A percentile compares a stretch with the other conserved stretches of the same genome.
Evolutionary conservation across 1,139 yeast genomes (phyloP).

Genomic region (Schwanniomyces etchellsii): DNA sequence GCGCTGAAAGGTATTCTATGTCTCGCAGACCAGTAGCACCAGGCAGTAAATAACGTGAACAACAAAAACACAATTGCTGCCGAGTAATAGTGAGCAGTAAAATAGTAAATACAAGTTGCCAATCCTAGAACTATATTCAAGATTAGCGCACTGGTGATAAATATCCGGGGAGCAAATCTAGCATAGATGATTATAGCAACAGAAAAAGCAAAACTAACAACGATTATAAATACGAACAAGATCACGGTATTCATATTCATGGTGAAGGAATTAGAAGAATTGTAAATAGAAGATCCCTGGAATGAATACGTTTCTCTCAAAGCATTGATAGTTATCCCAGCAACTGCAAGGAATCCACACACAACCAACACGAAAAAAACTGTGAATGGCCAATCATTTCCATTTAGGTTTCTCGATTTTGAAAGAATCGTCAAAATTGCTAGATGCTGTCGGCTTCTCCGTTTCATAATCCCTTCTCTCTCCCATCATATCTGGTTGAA

Average conservation of each 20-base stretch:
- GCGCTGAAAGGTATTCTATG: conserved; percentile 70
- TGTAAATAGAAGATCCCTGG: conserved; percentile 66
- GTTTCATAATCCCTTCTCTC: conserved; percentile 12
- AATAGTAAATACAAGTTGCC: conserved; percentile 71
- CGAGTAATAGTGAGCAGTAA: conserved; percentile 59
- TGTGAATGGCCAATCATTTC: conserved; percentile 72
- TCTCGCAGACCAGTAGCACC: conserved; percentile 71
- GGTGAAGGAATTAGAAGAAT: conserved; percentile 47
- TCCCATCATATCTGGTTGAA: conserved; percentile 18
- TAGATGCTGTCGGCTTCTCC: conserved; percentile 31
- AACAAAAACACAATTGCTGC: conserved; percentile 74
- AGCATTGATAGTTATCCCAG: conserved; percentile 63
- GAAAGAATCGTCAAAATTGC: conserved; percentile 59
- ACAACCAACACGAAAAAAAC: conserved; percentile 56
- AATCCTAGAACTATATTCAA: conserved; percentile 64
- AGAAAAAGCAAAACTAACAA: conserved; percentile 57
- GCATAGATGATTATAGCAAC: conserved; percentile 54
- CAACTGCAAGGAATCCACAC: conserved; percentile 66
- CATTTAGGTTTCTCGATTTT: conserved; percentile 58
- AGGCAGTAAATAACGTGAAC: conserved; percentile 58
- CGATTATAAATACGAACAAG: conserved; percentile 62
- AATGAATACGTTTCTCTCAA: conserved; percentile 49
- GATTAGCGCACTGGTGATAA: conserved; percentile 66
- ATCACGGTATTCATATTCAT: conserved; percentile 71
- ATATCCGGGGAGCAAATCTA: conserved; percentile 56